Percentiles rank a stretch among this genome's conserved stretches.
These are phyloP conservation scores for Przewalskia tangutica DNA, from an alignment of 257 asterid species.

Conservation along the genomic window DNA sequence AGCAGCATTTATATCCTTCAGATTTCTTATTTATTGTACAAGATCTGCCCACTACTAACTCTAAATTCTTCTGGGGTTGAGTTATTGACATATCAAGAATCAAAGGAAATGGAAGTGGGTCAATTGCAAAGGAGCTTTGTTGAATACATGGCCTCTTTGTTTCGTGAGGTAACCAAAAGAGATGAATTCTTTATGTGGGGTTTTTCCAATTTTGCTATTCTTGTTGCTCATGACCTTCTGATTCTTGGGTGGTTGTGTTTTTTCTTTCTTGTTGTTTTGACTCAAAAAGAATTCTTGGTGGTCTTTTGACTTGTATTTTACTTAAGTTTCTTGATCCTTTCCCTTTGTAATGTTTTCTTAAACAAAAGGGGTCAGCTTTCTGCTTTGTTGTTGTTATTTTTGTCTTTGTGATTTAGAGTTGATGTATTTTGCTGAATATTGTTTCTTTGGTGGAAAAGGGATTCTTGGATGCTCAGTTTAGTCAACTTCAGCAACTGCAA, in stretches of 20 bases:
- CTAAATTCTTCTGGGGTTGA: not conserved
- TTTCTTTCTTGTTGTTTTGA: not conserved
- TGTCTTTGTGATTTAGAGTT: not conserved
- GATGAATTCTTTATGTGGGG: not conserved
- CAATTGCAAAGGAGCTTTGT: slow-evolving; percentile 62
- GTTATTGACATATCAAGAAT: not conserved
- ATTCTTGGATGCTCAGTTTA: slow-evolving; percentile 69
- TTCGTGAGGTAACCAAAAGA: slow-evolving; percentile 41
- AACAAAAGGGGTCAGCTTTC: no score
- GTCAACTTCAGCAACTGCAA: slow-evolving; percentile 71
- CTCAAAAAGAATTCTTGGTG: not conserved
- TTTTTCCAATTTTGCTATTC: not conserved
- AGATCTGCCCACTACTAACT: not conserved
- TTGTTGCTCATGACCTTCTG: not conserved
- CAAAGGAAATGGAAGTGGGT: slow-evolving; percentile 40
- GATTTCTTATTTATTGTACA: slow-evolving; percentile 4
- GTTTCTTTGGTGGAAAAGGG: slow-evolving; percentile 30
- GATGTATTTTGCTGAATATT: not conserved
- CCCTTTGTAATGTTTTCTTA: not conserved
- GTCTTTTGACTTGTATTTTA: not conserved
- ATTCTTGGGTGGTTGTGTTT: not conserved
- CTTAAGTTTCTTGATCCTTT: not conserved
- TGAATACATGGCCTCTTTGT: slow-evolving; percentile 41
- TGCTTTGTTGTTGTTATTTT: no score
- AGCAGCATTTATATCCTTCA: slow-evolving; percentile 21